Base-by-base conservation (phyloP, 768 basidiomycete species). In the Mycena haematopus region DNA sequence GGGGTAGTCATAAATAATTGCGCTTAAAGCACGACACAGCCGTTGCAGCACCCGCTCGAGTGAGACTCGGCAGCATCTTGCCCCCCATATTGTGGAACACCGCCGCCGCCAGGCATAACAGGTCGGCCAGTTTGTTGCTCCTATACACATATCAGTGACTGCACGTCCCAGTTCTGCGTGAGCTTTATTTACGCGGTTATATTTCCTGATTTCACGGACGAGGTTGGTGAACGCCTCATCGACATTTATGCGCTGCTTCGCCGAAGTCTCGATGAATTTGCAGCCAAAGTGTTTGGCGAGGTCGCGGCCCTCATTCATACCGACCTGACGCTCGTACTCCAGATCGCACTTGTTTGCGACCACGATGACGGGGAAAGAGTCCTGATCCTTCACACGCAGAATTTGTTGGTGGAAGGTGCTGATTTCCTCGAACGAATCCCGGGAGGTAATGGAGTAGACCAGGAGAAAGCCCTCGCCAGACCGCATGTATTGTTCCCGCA, bases 401-500 rank as follows among this genome's bases (percentile, higher is more conserved):
- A 99, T 97, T 73, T 98, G 96, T 72, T 95, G 93, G 72, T 95
- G 92, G 86, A 99, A 97, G 7, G 89, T 92, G 75, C 86, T 91
- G 72, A 98, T 96, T 84, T 98, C 94, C 77, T 98, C 95, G 72
- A 98, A 99, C 49, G 96, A 96, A 75, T 93, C 91, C 68, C 96
- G 89, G 31, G 95, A 95, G n/a, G 96, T 97, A 78, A 97, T 98
- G 54, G 94, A 95, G 77, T 99, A 99, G 60, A 98, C 95, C 65
- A 99, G 88, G 45, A 99, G 85, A 83, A 99, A 99, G 13, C 96
- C 96, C 77, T 99, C 96, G 63, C 96, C 96, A 27, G 95, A 95
- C 55, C 95, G 88, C 95, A 98, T 99, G 80, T 99, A 99, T 72
- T 98, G 96, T 73, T 99, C 96, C 50, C 96, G 90, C 96, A 99